Conservation (phyloP, 129 eudicot genomes). For the Flaveria brownii region DNA sequence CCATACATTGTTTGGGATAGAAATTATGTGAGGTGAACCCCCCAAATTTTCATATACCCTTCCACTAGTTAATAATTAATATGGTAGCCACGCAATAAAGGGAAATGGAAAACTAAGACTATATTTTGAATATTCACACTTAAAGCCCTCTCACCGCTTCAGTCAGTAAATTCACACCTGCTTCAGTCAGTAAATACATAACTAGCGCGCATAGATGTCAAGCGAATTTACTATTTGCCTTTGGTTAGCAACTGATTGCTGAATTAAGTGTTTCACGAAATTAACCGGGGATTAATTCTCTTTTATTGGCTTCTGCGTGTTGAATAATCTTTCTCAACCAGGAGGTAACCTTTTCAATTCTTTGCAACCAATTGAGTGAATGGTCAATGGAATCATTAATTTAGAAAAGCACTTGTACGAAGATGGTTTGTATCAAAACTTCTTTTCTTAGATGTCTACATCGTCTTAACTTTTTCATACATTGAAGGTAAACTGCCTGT, state of each 20-base stretch:
- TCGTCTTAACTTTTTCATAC: not conserved
- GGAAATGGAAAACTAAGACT: slow-evolving; percentile 4
- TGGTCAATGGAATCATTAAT: not conserved
- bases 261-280: not conserved
- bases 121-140: not conserved
- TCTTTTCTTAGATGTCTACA: not conserved
- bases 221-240: not conserved
- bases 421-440: not conserved
- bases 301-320: not conserved
- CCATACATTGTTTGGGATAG: too few relatives aligned
- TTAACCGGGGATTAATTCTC: not conserved
- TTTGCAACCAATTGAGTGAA: not conserved
- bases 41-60: not conserved
- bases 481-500: not conserved
- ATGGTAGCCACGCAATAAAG: not conserved
- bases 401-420: not conserved
- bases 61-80: not conserved
- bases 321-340: not conserved
- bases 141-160: not conserved
- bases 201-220: not conserved
- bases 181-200: not conserved
- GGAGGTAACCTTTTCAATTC: not conserved
- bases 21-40: too few relatives aligned
- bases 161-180: not conserved
- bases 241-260: not conserved